Conservation (phyloP, 345 rosid species). For the Trapa incisa region DNA sequence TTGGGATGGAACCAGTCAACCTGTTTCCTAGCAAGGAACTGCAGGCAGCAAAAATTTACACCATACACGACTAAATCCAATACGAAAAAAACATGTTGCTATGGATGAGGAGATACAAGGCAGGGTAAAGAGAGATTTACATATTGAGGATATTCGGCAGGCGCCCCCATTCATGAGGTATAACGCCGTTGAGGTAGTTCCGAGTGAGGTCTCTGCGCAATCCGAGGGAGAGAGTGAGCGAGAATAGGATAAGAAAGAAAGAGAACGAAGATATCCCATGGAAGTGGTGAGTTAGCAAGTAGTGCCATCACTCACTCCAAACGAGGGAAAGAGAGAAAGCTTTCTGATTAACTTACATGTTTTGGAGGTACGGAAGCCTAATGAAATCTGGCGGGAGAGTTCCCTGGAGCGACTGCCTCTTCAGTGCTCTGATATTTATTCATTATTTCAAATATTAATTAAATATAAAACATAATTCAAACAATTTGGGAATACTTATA, state of each 20-base stretch:
- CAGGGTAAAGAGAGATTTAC: neutral
- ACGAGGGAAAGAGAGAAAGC: too few relatives aligned
- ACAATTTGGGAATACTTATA: too few relatives aligned
- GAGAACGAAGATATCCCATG: neutral
- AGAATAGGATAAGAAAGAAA: neutral
- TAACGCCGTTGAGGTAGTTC: constrained; percentile 6
- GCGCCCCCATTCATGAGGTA: constrained; percentile 9
- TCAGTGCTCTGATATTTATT: constrained; percentile 1
- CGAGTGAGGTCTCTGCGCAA: constrained; percentile 7
- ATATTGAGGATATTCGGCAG: constrained; percentile 6
- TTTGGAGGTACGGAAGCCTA: constrained; percentile 6
- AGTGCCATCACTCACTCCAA: neutral
- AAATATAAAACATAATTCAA: neutral
- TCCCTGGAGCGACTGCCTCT: constrained; percentile 1
- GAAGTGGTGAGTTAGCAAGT: neutral
- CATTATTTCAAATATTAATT: neutral
- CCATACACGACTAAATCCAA: neutral
- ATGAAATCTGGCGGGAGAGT: constrained; percentile 4
- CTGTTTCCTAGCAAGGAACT: neutral
- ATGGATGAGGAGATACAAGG: too few relatives aligned
- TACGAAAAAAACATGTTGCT: neutral
- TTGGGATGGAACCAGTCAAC: constrained; percentile 8
- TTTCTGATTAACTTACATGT: neutral
- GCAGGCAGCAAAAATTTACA: neutral
- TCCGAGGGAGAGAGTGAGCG: neutral